Evolutionary conservation across 2,329 filamentous ascomycete species (phyloP).

Genomic region (Aspergillus floridensis): DNA sequence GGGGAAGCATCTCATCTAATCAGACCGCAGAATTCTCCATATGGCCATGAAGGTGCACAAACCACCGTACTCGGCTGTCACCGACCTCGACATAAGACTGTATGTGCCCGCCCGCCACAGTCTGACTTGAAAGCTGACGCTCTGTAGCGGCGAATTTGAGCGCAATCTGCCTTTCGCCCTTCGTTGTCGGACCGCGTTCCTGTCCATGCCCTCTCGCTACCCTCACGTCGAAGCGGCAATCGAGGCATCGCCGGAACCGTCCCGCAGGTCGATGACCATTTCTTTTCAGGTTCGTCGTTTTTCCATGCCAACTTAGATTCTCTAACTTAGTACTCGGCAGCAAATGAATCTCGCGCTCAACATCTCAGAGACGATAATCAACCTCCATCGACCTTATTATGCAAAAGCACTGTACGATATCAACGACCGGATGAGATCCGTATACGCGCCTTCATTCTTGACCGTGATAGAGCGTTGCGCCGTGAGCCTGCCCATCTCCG

Average conservation of each 20-base stretch:
- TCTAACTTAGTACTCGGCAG: neutral
- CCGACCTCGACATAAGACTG: neutral
- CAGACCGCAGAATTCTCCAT: neutral
- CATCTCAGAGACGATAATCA: slow-evolving; percentile 2
- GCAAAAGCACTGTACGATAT: slow-evolving; percentile 2
- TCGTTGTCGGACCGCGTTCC: neutral
- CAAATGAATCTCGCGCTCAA: slow-evolving; percentile 4
- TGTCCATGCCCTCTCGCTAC: slow-evolving; percentile 1
- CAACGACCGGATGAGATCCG: neutral
- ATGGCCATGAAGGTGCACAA: slow-evolving; percentile 3
- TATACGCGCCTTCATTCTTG: neutral
- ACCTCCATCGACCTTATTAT: slow-evolving; percentile 2
- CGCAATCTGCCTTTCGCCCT: neutral
- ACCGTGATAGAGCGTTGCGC: slow-evolving; percentile 2
- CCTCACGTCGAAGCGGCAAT: slow-evolving; percentile 1
- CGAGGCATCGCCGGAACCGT: neutral
- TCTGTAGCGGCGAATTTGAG: neutral
- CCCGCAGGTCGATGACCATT: slow-evolving; percentile 1
- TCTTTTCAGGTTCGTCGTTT: slow-evolving; percentile 1
- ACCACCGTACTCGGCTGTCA: slow-evolving; percentile 2
- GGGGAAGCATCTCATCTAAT: neutral
- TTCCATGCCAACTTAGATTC: neutral
- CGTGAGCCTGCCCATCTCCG: neutral
- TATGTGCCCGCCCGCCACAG: neutral
- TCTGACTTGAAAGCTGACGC: neutral